These are phyloP conservation scores for Thelonectria rubi DNA, from an alignment of 2,329 filamentous ascomycete genomes.

Conservation along the genomic window DNA sequence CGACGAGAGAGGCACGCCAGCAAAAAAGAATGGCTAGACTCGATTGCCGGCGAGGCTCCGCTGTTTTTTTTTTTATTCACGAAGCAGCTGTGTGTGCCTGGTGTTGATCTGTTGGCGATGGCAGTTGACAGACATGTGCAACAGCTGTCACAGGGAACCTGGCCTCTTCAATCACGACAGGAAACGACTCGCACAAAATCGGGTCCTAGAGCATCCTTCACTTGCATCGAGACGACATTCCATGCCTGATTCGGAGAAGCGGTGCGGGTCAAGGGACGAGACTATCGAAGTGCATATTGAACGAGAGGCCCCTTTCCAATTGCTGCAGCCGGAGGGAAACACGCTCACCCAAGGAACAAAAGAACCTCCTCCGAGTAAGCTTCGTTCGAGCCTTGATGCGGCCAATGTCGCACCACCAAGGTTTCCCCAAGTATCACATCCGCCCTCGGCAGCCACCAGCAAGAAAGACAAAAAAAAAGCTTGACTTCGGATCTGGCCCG, in stretches of 20 bases:
- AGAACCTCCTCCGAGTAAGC: no score
- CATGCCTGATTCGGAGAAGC: conserved; percentile 12
- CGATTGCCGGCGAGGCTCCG: background rate
- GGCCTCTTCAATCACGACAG: no score
- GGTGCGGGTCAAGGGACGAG: background rate
- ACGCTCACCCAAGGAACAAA: no score
- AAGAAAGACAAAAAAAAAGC: background rate
- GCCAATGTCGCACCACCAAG: background rate
- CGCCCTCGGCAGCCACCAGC: no score
- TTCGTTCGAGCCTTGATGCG: background rate
- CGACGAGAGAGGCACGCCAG: background rate
- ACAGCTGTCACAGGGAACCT: no score
- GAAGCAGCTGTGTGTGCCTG: no score
- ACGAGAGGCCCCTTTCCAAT: no score
- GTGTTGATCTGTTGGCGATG: no score
- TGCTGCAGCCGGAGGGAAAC: no score
- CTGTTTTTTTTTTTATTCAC: background rate
- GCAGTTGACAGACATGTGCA: no score
- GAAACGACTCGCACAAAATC: background rate
- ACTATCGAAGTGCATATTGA: background rate
- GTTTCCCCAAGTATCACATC: no score
- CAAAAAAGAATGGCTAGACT: no score
- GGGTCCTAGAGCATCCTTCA: background rate
- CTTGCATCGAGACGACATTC: background rate
- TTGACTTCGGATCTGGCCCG: background rate